Percentiles rank a stretch among this genome's conserved stretches.
These are phyloP conservation scores for Eudorina sp. DNA, from an alignment of 139 green algal species.

Conservation along the genomic window DNA sequence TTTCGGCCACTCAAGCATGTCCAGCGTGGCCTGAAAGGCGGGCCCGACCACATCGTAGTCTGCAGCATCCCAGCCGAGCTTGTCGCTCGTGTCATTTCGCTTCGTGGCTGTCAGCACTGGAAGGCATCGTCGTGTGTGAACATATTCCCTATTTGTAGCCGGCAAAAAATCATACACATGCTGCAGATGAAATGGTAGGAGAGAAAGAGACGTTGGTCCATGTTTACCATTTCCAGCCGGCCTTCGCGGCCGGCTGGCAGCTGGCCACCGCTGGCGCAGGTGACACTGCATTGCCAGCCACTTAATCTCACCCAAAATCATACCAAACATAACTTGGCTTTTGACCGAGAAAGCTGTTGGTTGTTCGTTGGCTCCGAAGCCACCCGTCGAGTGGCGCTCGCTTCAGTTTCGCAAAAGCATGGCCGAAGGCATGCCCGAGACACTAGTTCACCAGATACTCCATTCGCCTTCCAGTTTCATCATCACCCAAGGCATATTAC, in stretches of 20 bases:
- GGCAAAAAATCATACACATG: background rate
- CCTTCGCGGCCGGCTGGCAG: background rate
- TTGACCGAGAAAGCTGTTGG: background rate
- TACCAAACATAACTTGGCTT: background rate
- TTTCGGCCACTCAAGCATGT: slow-evolving; percentile 77
- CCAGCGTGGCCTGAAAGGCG: slow-evolving; percentile 70
- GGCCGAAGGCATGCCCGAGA: no score
- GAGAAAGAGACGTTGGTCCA: background rate
- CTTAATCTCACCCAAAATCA: background rate
- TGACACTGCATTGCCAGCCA: background rate
- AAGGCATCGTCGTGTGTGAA: background rate
- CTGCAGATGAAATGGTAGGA: background rate
- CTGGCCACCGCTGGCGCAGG: background rate
- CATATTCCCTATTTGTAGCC: background rate
- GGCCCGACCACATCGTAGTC: slow-evolving; percentile 53
- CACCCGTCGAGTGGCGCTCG: background rate
- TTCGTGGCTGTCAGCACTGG: background rate
- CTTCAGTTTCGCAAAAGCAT: no score
- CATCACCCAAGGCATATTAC: no score
- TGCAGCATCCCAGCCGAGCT: background rate
- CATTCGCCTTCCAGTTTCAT: no score
- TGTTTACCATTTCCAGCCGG: background rate
- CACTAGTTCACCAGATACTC: no score
- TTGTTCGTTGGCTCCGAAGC: slow-evolving; percentile 1
- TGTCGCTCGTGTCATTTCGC: background rate